Conservation (phyloP, 2,329 filamentous ascomycete genomes). For the Talaromyces sp. region DNA sequence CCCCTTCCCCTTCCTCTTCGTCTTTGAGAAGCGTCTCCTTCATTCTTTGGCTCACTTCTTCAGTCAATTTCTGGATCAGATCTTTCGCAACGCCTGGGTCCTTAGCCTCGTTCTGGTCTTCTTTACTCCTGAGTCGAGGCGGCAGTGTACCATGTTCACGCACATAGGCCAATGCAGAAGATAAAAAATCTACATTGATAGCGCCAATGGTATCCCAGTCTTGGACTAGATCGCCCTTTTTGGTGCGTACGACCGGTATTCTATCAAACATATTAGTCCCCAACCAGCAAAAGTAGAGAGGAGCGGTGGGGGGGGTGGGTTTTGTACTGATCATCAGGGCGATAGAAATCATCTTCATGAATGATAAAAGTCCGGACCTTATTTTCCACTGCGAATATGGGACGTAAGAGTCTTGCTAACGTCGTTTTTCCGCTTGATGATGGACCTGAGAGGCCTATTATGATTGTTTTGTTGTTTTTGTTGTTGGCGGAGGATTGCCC, state of each 20-base stretch:
- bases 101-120: slow-evolving; percentile 54
- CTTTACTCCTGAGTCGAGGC: slow-evolving; percentile 50
- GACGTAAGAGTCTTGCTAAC: slow-evolving; percentile 73
- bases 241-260: slow-evolving; percentile 45
- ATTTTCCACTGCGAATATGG: slow-evolving; percentile 60
- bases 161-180: slow-evolving; percentile 64
- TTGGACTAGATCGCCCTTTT: slow-evolving; percentile 53
- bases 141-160: slow-evolving; percentile 56
- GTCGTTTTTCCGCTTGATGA: slow-evolving; percentile 96
- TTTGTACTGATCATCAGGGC: slow-evolving; percentile 66
- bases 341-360: slow-evolving; percentile 96
- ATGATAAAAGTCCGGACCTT: slow-evolving; percentile 60
- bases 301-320: too few relatives aligned
- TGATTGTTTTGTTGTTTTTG: slow-evolving; percentile 43
- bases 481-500: slow-evolving; percentile 5
- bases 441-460: slow-evolving; percentile 80
- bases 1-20: slow-evolving; percentile 20
- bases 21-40: not conserved
- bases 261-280: slow-evolving; percentile 19
- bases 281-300: too few relatives aligned
- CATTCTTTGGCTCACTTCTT: slow-evolving; percentile 18
- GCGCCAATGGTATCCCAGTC: slow-evolving; percentile 92
- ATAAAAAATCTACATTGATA: slow-evolving; percentile 66
- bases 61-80: slow-evolving; percentile 23
- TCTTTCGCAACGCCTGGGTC: slow-evolving; percentile 32